Base-by-base conservation (phyloP, 1,284 basidiomycete genomes). In the Laetiporus sulphureus region DNA sequence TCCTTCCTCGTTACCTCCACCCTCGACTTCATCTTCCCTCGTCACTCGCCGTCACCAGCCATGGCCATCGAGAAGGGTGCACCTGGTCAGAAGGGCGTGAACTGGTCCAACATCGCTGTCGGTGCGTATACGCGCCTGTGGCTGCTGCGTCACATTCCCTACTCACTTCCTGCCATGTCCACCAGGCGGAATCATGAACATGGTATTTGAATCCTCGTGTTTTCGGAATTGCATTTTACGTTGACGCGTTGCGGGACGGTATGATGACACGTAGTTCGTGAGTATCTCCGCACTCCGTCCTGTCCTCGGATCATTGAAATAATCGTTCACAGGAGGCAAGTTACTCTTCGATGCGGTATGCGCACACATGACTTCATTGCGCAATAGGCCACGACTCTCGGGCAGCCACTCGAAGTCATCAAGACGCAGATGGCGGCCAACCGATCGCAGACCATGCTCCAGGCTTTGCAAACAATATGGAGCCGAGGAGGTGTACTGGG, bases 401-500 rank as follows among this genome's bases (percentile, higher is more conserved):
- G 96, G 34, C 96, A 99, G 71, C 96, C 96, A 15, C 73, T 99
- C 43, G 96, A 99, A 69, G 96, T 99, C 32, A 68, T 98, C 59
- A 99, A 99, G 72, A 99, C 96, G 10, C 94, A 97, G 61, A 96
- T 97, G 93, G 93, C 93, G 41, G 91, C 91, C 38, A 92, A 93
- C 69, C 80, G 93, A 47, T 80, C 75, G 11, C 91, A 99, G 63
- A 75, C 84, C 11, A 97, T 99, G 93, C 55, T 72, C 46, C 80
- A 93, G 60, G 95, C 96, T 7, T 73, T 91, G 55, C 72, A 73
- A 53, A 83, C 84, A 4, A 91, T 99, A 46, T 95, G 91, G 87
- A 78, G 83, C 54, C 84, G 96, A 52, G 96, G 96, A 52, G 93
- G 95, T 50, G 65, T 88, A 42, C 62, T 72, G 31, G 96, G 96